These are phyloP conservation scores for Amanita rimosa DNA, from an alignment of 768 basidiomycete species.

Conservation along the genomic window DNA sequence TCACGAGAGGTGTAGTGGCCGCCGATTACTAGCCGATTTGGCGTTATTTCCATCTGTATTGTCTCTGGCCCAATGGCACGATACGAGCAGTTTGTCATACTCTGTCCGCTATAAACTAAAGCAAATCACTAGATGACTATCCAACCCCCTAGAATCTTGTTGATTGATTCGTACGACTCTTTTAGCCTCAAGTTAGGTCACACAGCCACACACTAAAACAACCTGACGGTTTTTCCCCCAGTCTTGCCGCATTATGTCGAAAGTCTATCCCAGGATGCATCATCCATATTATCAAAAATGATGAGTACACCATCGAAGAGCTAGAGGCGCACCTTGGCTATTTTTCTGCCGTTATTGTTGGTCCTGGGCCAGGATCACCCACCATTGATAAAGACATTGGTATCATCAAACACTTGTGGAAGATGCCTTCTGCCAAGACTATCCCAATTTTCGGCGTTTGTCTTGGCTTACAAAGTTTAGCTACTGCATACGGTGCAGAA, in stretches of 20 bases:
- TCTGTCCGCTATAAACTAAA: not conserved
- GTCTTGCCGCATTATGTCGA: conserved; percentile 64
- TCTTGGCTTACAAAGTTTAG: conserved; percentile 71
- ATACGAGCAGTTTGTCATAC: not conserved
- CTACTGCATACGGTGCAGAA: conserved; percentile 48
- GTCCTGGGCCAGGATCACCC: conserved; percentile 77
- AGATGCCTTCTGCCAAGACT: conserved; percentile 33
- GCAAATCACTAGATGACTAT: conserved; percentile 16
- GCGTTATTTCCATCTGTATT: not conserved
- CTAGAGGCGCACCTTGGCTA: conserved; percentile 41
- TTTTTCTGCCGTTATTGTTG: conserved; percentile 64
- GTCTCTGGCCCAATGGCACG: not conserved
- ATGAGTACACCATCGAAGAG: conserved; percentile 37
- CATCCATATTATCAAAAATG: conserved; percentile 68
- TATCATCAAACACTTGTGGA: conserved; percentile 63
- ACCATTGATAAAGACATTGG: conserved; percentile 52
- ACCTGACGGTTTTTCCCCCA: conserved; percentile 14
- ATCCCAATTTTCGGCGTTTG: conserved; percentile 79
- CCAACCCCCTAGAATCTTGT: conserved; percentile 41
- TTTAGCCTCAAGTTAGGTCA: conserved; percentile 77
- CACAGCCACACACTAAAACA: not conserved
- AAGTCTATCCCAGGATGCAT: conserved; percentile 47
- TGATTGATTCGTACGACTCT: conserved; percentile 80
- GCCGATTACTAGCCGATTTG: not conserved
- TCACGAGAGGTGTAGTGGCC: too few relatives aligned